A percentile compares a stretch with the other conserved stretches of the same genome.
Conservation (phyloP, 2,329 filamentous ascomycete species). For the Colletotrichum shisoi region DNA sequence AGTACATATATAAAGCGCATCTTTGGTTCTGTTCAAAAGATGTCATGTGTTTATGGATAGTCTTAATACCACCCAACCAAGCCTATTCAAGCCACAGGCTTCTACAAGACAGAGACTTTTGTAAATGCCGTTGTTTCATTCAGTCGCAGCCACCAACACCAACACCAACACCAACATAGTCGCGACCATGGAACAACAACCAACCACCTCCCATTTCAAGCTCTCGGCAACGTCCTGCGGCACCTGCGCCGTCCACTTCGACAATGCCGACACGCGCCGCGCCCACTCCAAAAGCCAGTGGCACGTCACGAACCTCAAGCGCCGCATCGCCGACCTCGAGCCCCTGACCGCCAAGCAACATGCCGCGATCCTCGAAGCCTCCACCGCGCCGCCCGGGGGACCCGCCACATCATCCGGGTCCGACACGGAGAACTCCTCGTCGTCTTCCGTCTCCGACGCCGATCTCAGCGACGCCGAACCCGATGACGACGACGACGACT, state of each 20-base stretch:
- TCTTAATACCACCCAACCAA: background rate
- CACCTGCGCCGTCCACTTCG: constrained; percentile 31
- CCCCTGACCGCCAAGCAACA: constrained; percentile 30
- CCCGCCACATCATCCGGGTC: background rate
- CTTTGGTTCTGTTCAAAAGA: background rate
- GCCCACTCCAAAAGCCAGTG: constrained; percentile 34
- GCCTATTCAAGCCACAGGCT: background rate
- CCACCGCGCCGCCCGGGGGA: background rate
- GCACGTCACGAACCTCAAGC: constrained; percentile 36
- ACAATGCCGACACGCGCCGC: constrained; percentile 28
- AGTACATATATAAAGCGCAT: background rate
- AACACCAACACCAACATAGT: background rate
- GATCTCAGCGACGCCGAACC: background rate
- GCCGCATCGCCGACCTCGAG: constrained; percentile 25
- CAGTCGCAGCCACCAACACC: constrained; percentile 1
- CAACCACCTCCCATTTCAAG: constrained; percentile 29
- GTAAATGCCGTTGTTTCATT: background rate
- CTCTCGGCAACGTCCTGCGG: constrained; percentile 32
- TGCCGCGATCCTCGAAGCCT: background rate
- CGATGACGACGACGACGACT: constrained; percentile 30
- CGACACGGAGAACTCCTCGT: constrained; percentile 25
- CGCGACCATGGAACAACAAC: constrained; percentile 20
- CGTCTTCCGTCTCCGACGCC: constrained; percentile 14
- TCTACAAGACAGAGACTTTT: no score
- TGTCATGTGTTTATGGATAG: no score